Evolutionary conservation across 345 rosid genomes (phyloP).

Genomic region (Cochlearia excelsa): DNA sequence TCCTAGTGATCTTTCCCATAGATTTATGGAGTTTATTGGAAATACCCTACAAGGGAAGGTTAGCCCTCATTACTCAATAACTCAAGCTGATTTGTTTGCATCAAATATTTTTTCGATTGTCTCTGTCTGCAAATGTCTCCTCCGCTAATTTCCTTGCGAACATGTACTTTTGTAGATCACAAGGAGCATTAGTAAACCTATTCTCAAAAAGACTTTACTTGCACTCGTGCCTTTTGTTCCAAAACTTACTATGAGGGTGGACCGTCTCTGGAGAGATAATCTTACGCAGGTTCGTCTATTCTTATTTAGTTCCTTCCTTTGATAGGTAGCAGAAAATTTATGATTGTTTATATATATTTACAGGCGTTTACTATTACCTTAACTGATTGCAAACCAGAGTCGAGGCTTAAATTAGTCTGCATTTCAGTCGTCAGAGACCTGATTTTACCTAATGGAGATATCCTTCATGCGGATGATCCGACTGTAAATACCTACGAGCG

Average conservation of each 20-base stretch:
- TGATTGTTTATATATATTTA: conserved; percentile 22
- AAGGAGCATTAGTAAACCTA: conserved; percentile 44
- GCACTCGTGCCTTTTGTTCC: conserved; percentile 61
- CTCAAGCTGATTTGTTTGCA: too few species aligned
- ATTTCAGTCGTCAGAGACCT: conserved; percentile 57
- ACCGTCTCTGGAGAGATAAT: conserved; percentile 48
- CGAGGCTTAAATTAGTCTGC: conserved; percentile 61
- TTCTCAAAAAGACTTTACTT: conserved; percentile 46
- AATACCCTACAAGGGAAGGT: conserved; percentile 52
- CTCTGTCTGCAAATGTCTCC: too few species aligned
- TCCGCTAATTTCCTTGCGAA: too few species aligned
- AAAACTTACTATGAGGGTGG: conserved; percentile 50
- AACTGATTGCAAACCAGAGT: conserved; percentile 57
- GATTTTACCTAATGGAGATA: conserved; percentile 53
- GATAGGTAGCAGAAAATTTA: not conserved
- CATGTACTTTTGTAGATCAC: conserved; percentile 31
- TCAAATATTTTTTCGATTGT: too few species aligned
- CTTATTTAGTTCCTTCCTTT: not conserved
- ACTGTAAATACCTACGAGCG: conserved; percentile 46
- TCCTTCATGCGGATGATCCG: conserved; percentile 40
- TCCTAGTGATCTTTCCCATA: conserved; percentile 44
- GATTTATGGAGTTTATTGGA: conserved; percentile 58
- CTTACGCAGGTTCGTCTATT: conserved; percentile 65
- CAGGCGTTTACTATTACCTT: conserved; percentile 84
- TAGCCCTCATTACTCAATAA: too few species aligned